Evolutionary conservation across 306 rosid species (phyloP).

Genomic region (Sicyos baderoa): DNA sequence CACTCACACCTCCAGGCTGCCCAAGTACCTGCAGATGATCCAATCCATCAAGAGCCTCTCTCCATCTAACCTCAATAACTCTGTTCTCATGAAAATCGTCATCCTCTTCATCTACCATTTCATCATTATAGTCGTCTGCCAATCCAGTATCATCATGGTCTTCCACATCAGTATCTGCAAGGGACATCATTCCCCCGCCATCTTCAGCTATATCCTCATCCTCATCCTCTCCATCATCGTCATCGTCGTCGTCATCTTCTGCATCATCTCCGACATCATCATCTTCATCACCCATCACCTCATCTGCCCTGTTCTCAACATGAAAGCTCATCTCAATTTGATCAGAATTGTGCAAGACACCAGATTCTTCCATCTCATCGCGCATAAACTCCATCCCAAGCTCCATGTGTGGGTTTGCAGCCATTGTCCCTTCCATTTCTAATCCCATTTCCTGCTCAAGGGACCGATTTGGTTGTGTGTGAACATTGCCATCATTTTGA

Average conservation of each 20-base stretch:
- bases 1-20: conserved; percentile 70
- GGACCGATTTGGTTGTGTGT: conserved; percentile 41
- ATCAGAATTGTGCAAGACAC: conserved; percentile 55
- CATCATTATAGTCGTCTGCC: conserved; percentile 91
- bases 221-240: conserved; percentile 86
- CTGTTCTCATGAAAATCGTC: conserved; percentile 94
- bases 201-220: conserved; percentile 96
- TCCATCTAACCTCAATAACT: conserved; percentile 94
- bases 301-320: conserved; percentile 82
- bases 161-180: conserved; percentile 88
- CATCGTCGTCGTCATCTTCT: conserved; percentile 92
- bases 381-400: conserved; percentile 86
- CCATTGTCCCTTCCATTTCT: conserved; percentile 55
- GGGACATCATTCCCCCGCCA: conserved; percentile 84
- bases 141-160: conserved; percentile 87
- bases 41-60: conserved; percentile 94
- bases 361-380: conserved; percentile 75
- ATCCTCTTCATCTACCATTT: conserved; percentile 87
- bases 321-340: conserved; percentile 83
- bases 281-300: conserved; percentile 96
- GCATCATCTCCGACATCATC: conserved; percentile 98
- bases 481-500: conserved; percentile 39
- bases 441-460: conserved; percentile 64
- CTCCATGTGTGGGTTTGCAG: conserved; percentile 58
- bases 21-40: conserved; percentile 93